Evolutionary conservation across 306 rosid genomes (phyloP).

Genomic region (Carpinus viminea): DNA sequence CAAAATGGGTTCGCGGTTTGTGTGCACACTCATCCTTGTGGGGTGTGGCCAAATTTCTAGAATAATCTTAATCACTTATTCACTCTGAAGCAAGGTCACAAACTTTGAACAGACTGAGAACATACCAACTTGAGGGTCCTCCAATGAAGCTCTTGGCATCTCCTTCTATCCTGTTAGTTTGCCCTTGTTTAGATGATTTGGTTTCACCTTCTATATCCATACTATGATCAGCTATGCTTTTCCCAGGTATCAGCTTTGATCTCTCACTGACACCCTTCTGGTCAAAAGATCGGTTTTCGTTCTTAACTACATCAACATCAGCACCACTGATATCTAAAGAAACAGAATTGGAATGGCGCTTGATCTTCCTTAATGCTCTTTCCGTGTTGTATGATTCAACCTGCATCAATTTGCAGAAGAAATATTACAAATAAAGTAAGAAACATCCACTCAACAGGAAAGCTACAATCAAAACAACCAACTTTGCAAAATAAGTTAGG

Average conservation of each 20-base stretch:
- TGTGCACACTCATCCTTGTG: no score
- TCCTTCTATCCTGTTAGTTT: conserved; percentile 40
- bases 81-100: conserved; percentile 22
- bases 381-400: conserved; percentile 61
- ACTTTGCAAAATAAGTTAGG: background rate
- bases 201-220: conserved; percentile 38
- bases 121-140: conserved; percentile 88
- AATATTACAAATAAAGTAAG: conserved; percentile 14
- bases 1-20: background rate
- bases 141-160: conserved; percentile 56
- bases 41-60: conserved; percentile 14
- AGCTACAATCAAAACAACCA: background rate
- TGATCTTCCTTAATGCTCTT: conserved; percentile 72
- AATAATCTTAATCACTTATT: conserved; percentile 14
- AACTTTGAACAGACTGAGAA: conserved; percentile 20
- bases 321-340: conserved; percentile 51
- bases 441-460: conserved; percentile 4
- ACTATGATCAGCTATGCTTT: conserved; percentile 17
- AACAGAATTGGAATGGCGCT: conserved; percentile 52
- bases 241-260: conserved; percentile 43
- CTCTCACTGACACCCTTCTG: conserved; percentile 37
- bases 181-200: conserved; percentile 38
- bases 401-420: conserved; percentile 39
- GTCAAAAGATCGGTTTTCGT: conserved; percentile 35
- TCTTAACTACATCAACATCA: conserved; percentile 26